A percentile compares a stretch with the other conserved stretches of the same genome.
Conservation (phyloP, 768 basidiomycete genomes). For the Lactarius indigo region DNA sequence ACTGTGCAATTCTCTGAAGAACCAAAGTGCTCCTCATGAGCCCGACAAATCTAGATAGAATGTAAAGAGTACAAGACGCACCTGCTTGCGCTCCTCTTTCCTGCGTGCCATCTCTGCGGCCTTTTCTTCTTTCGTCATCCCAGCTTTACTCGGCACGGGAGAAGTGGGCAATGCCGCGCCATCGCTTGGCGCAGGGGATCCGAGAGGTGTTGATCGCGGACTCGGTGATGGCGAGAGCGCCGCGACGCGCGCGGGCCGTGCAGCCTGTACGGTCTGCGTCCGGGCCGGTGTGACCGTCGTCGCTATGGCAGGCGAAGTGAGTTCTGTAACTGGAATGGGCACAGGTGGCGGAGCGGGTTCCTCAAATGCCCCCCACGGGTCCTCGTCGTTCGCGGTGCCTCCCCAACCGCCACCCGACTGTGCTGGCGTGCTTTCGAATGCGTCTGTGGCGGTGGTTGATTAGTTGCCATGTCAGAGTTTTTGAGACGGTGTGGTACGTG, state of each 20-base stretch:
- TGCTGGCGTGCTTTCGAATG: conserved; percentile 34
- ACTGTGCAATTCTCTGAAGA: conserved; percentile 64
- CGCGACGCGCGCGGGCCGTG: not conserved
- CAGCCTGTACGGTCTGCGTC: not conserved
- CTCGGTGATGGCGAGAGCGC: conserved; percentile 4
- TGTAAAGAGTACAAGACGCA: conserved; percentile 33
- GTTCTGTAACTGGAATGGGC: conserved; percentile 21
- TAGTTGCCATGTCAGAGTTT: conserved; percentile 2
- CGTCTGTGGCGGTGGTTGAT: conserved; percentile 24
- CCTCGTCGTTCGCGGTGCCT: conserved; percentile 14
- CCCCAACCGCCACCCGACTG: conserved; percentile 32
- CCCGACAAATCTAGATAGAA: not conserved
- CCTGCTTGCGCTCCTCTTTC: conserved; percentile 90
- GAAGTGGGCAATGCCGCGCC: conserved; percentile 27
- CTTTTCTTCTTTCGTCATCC: conserved; percentile 85
- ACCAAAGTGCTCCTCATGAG: not conserved
- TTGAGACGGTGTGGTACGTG: conserved; percentile 38
- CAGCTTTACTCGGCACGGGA: conserved; percentile 37
- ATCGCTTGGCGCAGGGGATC: conserved; percentile 19
- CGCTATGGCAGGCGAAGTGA: conserved; percentile 1
- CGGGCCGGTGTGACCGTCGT: not conserved
- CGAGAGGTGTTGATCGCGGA: conserved; percentile 12
- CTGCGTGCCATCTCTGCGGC: conserved; percentile 88
- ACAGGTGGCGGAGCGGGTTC: conserved; percentile 13
- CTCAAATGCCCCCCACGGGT: conserved; percentile 27